Conservation (phyloP, 2,329 filamentous ascomycete genomes). For the Mycosphaerella sp. region DNA sequence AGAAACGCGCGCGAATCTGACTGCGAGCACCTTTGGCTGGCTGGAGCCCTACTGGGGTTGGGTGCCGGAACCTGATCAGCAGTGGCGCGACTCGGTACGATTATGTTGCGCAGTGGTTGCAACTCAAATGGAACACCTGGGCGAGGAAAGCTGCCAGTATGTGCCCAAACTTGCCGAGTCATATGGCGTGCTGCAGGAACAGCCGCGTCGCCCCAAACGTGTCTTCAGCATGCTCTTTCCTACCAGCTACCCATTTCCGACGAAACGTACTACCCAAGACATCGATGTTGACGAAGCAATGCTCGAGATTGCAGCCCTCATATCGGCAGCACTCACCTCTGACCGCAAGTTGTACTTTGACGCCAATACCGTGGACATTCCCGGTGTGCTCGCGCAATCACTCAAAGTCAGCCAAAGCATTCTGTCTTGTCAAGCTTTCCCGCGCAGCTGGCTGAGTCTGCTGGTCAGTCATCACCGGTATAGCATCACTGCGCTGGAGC, state of each 20-base stretch:
- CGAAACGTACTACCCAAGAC: constrained; percentile 56
- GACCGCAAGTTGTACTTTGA: constrained; percentile 31
- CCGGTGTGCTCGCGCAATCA: constrained; percentile 67
- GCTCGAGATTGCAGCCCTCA: constrained; percentile 78
- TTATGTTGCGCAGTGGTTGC: constrained; percentile 89
- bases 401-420: constrained; percentile 86
- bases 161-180: constrained; percentile 88
- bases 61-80: constrained; percentile 61
- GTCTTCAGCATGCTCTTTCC: constrained; percentile 84
- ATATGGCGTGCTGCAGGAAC: constrained; percentile 68
- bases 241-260: constrained; percentile 80
- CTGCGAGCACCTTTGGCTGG: constrained; percentile 74
- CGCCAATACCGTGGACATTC: constrained; percentile 57
- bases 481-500: constrained; percentile 77
- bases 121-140: constrained; percentile 70
- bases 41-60: constrained; percentile 90
- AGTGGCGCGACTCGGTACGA: constrained; percentile 89
- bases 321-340: constrained; percentile 55
- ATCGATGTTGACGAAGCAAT: constrained; percentile 64
- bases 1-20: constrained; percentile 56
- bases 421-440: constrained; percentile 82
- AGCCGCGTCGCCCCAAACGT: constrained; percentile 52
- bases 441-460: constrained; percentile 81
- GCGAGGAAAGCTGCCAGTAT: constrained; percentile 77
- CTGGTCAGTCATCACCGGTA: constrained; percentile 61